phyloP scores from a whole-genome alignment of 2,329 filamentous ascomycete species.

The Leptoxyphium fumago region DNA sequence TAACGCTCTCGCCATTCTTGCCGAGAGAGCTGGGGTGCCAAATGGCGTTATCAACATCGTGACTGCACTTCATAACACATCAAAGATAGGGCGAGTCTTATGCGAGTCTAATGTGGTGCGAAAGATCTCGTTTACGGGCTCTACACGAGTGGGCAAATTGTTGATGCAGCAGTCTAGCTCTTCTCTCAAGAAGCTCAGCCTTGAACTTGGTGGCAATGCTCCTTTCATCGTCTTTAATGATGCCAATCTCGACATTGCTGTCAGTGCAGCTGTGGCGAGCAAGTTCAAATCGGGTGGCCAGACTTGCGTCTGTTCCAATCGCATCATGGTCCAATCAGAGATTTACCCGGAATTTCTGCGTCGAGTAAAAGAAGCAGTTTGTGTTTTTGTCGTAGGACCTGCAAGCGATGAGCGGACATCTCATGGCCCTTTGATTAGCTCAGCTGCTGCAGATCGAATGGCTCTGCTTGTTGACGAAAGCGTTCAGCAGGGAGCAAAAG shows the following conservation, averaged over 20 bases:
- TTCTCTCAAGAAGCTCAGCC: conserved; percentile 15
- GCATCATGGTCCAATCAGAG: conserved; percentile 37
- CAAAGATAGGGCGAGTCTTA: conserved; percentile 12
- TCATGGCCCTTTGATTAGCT: conserved; percentile 2
- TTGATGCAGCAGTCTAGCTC: conserved; percentile 11
- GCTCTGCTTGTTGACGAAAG: conserved; percentile 25
- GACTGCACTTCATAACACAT: conserved; percentile 8
- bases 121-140: conserved; percentile 20
- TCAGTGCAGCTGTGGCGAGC: conserved; percentile 11
- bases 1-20: conserved; percentile 15
- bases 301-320: conserved; percentile 26
- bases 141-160: conserved; percentile 17
- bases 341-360: conserved; percentile 30
- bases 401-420: conserved; percentile 25
- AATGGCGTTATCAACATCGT: conserved; percentile 15
- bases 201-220: conserved; percentile 20
- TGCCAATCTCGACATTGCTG: conserved; percentile 15
- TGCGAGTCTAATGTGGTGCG: conserved; percentile 10
- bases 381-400: conserved; percentile 55
- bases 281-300: conserved; percentile 18
- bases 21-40: conserved; percentile 16
- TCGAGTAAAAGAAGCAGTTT: conserved; percentile 36
- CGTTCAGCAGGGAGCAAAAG: conserved; percentile 35
- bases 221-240: conserved; percentile 23
- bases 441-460: neutral